Base-by-base conservation (phyloP, 2,329 filamentous ascomycete genomes). In the Talaromyces sp. region DNA sequence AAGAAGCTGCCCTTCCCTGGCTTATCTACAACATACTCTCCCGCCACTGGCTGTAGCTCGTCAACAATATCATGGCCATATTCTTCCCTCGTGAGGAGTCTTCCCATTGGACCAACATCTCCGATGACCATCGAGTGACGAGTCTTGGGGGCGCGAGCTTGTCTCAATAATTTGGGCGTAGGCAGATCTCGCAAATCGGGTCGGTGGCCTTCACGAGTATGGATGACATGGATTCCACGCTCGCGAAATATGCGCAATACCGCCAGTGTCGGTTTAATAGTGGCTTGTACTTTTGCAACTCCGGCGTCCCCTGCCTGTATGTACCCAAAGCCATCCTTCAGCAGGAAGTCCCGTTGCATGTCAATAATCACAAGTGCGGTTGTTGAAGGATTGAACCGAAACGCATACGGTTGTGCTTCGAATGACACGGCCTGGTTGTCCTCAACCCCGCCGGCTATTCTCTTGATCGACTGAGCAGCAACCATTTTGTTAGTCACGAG, bases 1-100 rank as follows among this genome's bases (percentile, higher is more conserved):
- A 84, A 88, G 70, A 86, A 88, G 2, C 83, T 82, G 15, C 85
- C 85, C 71, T 87, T 87, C 8, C 85, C 85, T 2, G 83, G 82
- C 72, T 86, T 87, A 71, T 87, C 85, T 53, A 88, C 82, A 3
- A 87, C 79, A 1, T 81, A 74, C 72, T 87, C 85, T 15, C 80
- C 81, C 1, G 83, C 80, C 40, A 79, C 69, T 0, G 84, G 84
- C 58, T 75, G 76, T 49, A 87, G 75, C 69, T 85, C 84, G 70
- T 85, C 82, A 22, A 86, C 77, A 49, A 86, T 80, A 69, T 85
- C 83, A 69, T 86, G 84, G 8, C 84, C 84, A 64, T 82, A 81
- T 72, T 86, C 84, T 36, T 84, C 84, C 29, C 83, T 77, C 7
- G 84, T 79, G 2, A 87, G 75, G 6, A 86, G 74, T 56, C 83